These are phyloP conservation scores for Microcos paniculata DNA, from an alignment of 345 rosid species.

Conservation along the genomic window DNA sequence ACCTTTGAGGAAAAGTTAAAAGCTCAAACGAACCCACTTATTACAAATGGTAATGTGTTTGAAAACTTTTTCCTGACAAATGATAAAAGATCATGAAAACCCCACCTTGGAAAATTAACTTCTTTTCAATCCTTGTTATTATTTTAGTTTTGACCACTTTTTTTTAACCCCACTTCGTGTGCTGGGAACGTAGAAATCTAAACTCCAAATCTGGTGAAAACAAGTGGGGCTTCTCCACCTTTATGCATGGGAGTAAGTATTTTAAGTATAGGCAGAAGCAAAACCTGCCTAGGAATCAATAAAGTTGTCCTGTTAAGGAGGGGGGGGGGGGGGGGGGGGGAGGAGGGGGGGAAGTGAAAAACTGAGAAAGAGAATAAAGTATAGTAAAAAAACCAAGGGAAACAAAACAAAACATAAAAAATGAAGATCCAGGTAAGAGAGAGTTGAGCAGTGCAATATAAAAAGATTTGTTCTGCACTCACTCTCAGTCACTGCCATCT, in stretches of 20 bases:
- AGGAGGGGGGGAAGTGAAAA: too few relatives aligned
- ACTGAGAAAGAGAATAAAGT: too few relatives aligned
- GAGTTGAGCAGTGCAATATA: slow-evolving; percentile 3
- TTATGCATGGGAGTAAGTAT: slow-evolving; percentile 37
- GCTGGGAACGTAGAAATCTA: neutral
- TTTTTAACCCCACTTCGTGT: neutral
- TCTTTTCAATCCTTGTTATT: neutral
- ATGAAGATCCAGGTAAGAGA: slow-evolving; percentile 30
- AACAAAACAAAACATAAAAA: slow-evolving; percentile 1
- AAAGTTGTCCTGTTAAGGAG: slow-evolving; percentile 27
- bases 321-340: too few relatives aligned
- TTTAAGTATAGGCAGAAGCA: slow-evolving; percentile 19
- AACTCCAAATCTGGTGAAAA: slow-evolving; percentile 37
- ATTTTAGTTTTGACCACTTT: slow-evolving; percentile 5
- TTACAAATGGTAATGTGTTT: neutral
- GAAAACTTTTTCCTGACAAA: neutral
- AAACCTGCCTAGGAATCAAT: slow-evolving; percentile 40
- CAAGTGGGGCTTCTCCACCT: slow-evolving; percentile 23
- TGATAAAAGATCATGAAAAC: neutral
- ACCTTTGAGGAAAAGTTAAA: neutral
- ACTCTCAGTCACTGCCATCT: slow-evolving; percentile 41
- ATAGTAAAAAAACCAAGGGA: slow-evolving; percentile 8
- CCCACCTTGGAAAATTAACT: neutral
- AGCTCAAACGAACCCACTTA: neutral
- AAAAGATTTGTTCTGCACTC: slow-evolving; percentile 28